Percentiles rank a stretch among this genome's conserved stretches.
These are phyloP conservation scores for Aspergillus cavernicola DNA, from an alignment of 495 filamentous ascomycete species.

Conservation along the genomic window DNA sequence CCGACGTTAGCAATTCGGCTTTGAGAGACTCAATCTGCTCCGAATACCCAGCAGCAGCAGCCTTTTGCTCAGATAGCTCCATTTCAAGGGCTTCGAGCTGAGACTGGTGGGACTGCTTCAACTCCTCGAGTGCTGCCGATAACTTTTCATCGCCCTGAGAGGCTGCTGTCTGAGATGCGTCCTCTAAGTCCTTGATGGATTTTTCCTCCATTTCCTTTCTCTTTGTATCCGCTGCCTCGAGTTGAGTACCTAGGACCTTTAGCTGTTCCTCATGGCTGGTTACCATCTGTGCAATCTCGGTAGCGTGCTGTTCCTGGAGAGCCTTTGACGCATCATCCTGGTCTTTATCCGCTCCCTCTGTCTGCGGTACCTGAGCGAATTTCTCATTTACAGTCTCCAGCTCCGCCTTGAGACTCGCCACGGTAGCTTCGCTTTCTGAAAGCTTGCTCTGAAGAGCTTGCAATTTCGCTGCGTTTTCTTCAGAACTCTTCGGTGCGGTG, in stretches of 20 bases:
- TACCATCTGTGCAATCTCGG: constrained; percentile 36
- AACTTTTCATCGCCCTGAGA: constrained; percentile 35
- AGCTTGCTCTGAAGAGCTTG: constrained; percentile 40
- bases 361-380: constrained; percentile 31
- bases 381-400: constrained; percentile 40
- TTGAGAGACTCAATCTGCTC: constrained; percentile 40
- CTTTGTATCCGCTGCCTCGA: constrained; percentile 39
- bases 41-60: constrained; percentile 30
- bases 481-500: constrained; percentile 25
- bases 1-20: constrained; percentile 36
- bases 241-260: constrained; percentile 31
- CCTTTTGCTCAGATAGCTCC: constrained; percentile 36
- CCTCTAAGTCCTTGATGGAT: constrained; percentile 39
- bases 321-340: constrained; percentile 25
- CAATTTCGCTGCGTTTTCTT: constrained; percentile 36
- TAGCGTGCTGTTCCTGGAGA: constrained; percentile 34
- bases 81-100: constrained; percentile 37
- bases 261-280: constrained; percentile 35
- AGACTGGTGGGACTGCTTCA: constrained; percentile 36
- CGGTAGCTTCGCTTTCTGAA: constrained; percentile 40
- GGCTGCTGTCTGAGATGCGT: constrained; percentile 34
- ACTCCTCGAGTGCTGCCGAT: constrained; percentile 34
- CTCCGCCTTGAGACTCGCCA: constrained; percentile 37
- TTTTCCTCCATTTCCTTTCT: constrained; percentile 41
- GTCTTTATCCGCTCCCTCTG: constrained; percentile 25